phyloP scores from a whole-genome alignment of 805 yeast species.

The Schwanniomyces yamadae region DNA sequence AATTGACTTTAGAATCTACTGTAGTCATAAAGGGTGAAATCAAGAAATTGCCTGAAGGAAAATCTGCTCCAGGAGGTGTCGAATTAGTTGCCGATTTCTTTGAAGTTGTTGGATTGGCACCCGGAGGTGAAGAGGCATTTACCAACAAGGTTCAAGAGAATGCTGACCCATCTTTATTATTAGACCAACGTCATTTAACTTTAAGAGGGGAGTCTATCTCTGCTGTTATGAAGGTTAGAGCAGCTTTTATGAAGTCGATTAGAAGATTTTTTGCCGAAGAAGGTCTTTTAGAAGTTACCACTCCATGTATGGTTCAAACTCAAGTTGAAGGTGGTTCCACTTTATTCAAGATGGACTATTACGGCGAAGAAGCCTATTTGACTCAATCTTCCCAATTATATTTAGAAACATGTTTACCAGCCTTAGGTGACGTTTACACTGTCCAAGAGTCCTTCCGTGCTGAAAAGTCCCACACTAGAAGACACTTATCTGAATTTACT shows the following conservation, averaged over 20 bases:
- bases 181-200: constrained; percentile 95
- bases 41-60: constrained; percentile 88
- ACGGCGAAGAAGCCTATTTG: constrained; percentile 93
- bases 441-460: constrained; percentile 99
- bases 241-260: constrained; percentile 67
- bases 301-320: constrained; percentile 99
- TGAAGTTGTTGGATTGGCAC: constrained; percentile 88
- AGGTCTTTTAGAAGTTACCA: constrained; percentile 85
- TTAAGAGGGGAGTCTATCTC: constrained; percentile 93
- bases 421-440: constrained; percentile 96
- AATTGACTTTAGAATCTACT: constrained; percentile 86
- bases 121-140: constrained; percentile 93
- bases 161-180: constrained; percentile 87
- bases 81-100: constrained; percentile 91
- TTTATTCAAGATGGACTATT: constrained; percentile 86
- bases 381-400: constrained; percentile 97
- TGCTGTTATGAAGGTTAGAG: constrained; percentile 93
- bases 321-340: constrained; percentile 99
- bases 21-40: constrained; percentile 78
- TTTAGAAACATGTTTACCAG: constrained; percentile 93
- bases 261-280: constrained; percentile 78
- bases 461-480: constrained; percentile 97
- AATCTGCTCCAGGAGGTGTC: constrained; percentile 95
- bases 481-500: constrained; percentile 95
- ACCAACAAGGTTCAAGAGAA: constrained; percentile 91